Percentiles rank a stretch among this genome's conserved stretches.
Evolutionary conservation across 2,329 filamentous ascomycete species (phyloP).

Genomic region (Claviceps sp.): DNA sequence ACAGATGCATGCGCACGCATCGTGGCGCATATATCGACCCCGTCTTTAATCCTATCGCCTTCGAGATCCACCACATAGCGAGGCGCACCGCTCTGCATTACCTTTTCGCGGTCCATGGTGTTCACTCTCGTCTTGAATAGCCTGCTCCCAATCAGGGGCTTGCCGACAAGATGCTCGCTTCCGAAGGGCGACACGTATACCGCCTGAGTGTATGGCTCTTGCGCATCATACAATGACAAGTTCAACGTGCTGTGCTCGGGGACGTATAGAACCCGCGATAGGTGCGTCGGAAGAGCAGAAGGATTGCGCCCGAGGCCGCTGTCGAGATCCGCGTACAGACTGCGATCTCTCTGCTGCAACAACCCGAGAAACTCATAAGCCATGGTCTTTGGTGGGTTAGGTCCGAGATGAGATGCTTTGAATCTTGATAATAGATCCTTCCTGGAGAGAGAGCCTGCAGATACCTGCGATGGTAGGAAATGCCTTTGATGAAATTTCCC

Average conservation of each 20-base stretch:
- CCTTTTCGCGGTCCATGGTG: not conserved
- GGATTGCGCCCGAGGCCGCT: slow-evolving; percentile 4
- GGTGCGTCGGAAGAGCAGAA: not conserved
- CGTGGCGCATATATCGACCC: slow-evolving; percentile 1
- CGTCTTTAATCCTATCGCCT: not conserved
- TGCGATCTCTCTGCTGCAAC: not conserved
- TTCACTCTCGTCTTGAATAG: slow-evolving; percentile 4
- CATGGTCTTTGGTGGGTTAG: not conserved
- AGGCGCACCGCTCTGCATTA: not conserved
- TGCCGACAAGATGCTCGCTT: not conserved
- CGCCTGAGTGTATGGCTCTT: not conserved
- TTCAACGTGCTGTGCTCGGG: slow-evolving; percentile 2
- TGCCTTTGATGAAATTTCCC: no score
- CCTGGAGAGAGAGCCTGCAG: no score
- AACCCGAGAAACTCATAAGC: not conserved
- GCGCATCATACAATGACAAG: slow-evolving; percentile 2
- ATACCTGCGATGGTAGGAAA: not conserved
- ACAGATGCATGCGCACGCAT: not conserved
- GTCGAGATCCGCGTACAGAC: not conserved
- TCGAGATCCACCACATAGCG: not conserved
- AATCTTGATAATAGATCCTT: not conserved
- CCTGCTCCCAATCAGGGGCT: slow-evolving; percentile 3
- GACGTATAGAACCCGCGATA: slow-evolving; percentile 5
- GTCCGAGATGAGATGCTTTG: not conserved
- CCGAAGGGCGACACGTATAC: slow-evolving; percentile 1